phyloP scores from a whole-genome alignment of 1,284 basidiomycete species.

The Amylostereum areolatum region DNA sequence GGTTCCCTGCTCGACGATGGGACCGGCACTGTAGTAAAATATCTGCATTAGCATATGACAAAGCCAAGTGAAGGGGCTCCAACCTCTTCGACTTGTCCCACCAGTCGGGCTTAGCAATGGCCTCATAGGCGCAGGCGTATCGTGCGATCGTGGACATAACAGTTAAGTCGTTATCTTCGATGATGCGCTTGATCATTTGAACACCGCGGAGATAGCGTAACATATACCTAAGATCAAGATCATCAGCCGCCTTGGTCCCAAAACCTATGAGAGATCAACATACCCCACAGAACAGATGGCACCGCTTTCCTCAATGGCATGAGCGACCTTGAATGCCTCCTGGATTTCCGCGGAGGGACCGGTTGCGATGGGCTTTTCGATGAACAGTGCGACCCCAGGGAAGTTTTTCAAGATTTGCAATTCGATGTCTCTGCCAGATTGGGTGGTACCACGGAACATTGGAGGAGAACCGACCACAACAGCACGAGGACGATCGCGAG shows the following conservation, averaged over 20 bases:
- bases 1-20: constrained; percentile 95
- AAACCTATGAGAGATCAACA: constrained; percentile 12
- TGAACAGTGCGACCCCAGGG: constrained; percentile 87
- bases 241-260: not conserved
- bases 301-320: constrained; percentile 59
- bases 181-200: constrained; percentile 97
- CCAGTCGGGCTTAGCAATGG: constrained; percentile 91
- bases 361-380: constrained; percentile 93
- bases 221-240: constrained; percentile 62
- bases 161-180: constrained; percentile 91
- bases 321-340: constrained; percentile 62
- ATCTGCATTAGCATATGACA: constrained; percentile 1
- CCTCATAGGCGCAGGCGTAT: constrained; percentile 91
- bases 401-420: constrained; percentile 85
- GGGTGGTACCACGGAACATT: constrained; percentile 82
- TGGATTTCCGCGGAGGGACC: constrained; percentile 69
- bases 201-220: constrained; percentile 91
- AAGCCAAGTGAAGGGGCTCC: constrained; percentile 3
- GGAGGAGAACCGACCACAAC: constrained; percentile 92
- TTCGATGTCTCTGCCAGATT: constrained; percentile 84
- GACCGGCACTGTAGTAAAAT: constrained; percentile 62
- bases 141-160: constrained; percentile 97
- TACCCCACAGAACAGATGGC: constrained; percentile 90
- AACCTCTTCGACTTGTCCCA: constrained; percentile 94
- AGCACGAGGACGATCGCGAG: constrained; percentile 58